Percentiles rank a stretch among this genome's conserved stretches.
Evolutionary conservation across 2,329 filamentous ascomycete species (phyloP).

Genomic region (Myriosclerotinia scirpicola): DNA sequence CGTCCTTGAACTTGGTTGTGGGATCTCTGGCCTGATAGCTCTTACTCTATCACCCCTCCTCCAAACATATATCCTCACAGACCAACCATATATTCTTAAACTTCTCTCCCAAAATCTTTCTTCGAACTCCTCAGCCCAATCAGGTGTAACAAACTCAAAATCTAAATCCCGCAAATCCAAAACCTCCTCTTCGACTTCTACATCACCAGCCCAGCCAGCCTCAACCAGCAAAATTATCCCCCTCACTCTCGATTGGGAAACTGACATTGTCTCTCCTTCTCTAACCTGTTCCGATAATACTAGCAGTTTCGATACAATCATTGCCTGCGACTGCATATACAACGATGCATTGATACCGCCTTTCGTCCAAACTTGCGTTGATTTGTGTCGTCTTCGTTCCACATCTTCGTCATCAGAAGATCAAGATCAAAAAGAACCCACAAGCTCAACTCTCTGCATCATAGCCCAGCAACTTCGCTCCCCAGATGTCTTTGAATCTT

Average conservation of each 20-base stretch:
- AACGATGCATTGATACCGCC: slow-evolving; percentile 83
- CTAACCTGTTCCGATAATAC: slow-evolving; percentile 35
- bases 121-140: slow-evolving; percentile 46
- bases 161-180: slow-evolving; percentile 30
- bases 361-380: slow-evolving; percentile 77
- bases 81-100: slow-evolving; percentile 81
- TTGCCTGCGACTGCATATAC: slow-evolving; percentile 94
- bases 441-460: slow-evolving; percentile 66
- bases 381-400: slow-evolving; percentile 64
- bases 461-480: slow-evolving; percentile 88
- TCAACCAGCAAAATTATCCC: slow-evolving; percentile 16
- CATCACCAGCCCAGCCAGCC: background rate
- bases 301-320: slow-evolving; percentile 65
- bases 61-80: slow-evolving; percentile 70
- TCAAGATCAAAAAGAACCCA: slow-evolving; percentile 21
- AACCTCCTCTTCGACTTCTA: slow-evolving; percentile 24
- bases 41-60: slow-evolving; percentile 64
- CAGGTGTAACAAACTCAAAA: slow-evolving; percentile 6
- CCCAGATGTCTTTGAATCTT: slow-evolving; percentile 79
- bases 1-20: slow-evolving; percentile 82
- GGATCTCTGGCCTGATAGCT: slow-evolving; percentile 78
- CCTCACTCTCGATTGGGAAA: slow-evolving; percentile 78
- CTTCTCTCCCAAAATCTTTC: slow-evolving; percentile 74
- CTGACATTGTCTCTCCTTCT: slow-evolving; percentile 35
- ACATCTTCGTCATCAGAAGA: background rate